Evolutionary conservation across 2,329 filamentous ascomycete species (phyloP), one percentile per base, ranked within the genome.

Genomic region (Ilyonectria robusta): DNA sequence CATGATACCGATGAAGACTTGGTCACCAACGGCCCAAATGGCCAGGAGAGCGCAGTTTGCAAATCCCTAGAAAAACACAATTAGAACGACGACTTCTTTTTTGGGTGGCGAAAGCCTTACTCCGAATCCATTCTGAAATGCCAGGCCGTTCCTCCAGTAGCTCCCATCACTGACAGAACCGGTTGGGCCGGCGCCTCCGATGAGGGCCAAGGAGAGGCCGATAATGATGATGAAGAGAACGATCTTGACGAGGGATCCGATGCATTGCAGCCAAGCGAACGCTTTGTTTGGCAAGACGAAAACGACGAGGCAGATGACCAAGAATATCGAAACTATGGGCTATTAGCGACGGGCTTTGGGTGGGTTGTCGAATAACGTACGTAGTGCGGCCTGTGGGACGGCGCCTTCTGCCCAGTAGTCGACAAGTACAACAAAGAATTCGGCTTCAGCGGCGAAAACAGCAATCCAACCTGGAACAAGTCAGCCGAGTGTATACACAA

Each of bases 1-100:
- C 65, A 72, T 70, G 33, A 72, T 68, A 15, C 70, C 70, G 33
- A 72, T 70, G 6, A 72, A 72, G 10, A 72, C 70, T 35, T 72
- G 70, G 4, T 72, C 70, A 0, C 70, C 68, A 1, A 72, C 70
- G 0, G 70, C 70, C 70, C 70, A 72, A 8, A 50, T 65, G 2
- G 70, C 70, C 3, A 72, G 48, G n/a, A 72, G 42, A 2, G 70
- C 66, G 17, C 57, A 67, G 21, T 61, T 72, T 5, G 70, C 70
- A 3, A 72, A 72, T 23, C 70, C 70, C 70, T 72, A 42, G n/a
- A 21, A n/a, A 40, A 1, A 5, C 8, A 21, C 1, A 26, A 11
- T 33, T 2, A 21, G 10, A 10, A 5, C 4, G 6, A 2, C 40
- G 21, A 7, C 7, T 15, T n/a, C 1, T 1, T 19, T 15, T 19